Evolutionary conservation across 306 rosid species (phyloP).

Genomic region (Oemleria cerasiformis): DNA sequence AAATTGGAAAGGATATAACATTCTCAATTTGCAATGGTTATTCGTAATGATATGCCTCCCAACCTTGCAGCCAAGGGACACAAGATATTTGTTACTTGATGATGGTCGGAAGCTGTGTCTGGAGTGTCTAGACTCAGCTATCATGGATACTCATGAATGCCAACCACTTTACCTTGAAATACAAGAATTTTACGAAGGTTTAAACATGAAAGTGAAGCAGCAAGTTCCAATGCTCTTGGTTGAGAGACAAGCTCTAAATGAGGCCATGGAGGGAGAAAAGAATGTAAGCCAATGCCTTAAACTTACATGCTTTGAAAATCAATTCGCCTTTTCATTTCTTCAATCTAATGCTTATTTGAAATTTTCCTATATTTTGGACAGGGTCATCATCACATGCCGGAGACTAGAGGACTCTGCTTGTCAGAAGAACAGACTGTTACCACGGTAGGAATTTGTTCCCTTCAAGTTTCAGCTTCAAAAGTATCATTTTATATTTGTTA

Average conservation of each 20-base stretch:
- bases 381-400: constrained; percentile 98
- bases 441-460: constrained; percentile 52
- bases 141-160: constrained; percentile 97
- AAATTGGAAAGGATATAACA: not conserved
- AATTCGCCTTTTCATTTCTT: not conserved
- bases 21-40: not conserved
- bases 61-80: constrained; percentile 74
- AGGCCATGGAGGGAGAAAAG: constrained; percentile 98
- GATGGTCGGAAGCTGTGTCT: constrained; percentile 93
- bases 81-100: constrained; percentile 77
- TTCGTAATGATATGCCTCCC: constrained; percentile 32
- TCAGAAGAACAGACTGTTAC: constrained; percentile 95
- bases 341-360: not conserved
- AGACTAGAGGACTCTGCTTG: constrained; percentile 97
- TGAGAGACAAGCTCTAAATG: constrained; percentile 97
- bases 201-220: constrained; percentile 94
- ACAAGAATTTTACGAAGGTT: constrained; percentile 93
- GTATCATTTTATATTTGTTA: not conserved
- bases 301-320: not conserved
- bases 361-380: constrained; percentile 28
- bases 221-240: constrained; percentile 99
- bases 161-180: constrained; percentile 97
- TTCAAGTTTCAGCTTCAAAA: constrained; percentile 2
- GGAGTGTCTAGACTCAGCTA: constrained; percentile 92
- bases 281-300: constrained; percentile 40